Base-by-base conservation (phyloP, 2,329 filamentous ascomycete genomes). In the Fusarium nurragi region DNA sequence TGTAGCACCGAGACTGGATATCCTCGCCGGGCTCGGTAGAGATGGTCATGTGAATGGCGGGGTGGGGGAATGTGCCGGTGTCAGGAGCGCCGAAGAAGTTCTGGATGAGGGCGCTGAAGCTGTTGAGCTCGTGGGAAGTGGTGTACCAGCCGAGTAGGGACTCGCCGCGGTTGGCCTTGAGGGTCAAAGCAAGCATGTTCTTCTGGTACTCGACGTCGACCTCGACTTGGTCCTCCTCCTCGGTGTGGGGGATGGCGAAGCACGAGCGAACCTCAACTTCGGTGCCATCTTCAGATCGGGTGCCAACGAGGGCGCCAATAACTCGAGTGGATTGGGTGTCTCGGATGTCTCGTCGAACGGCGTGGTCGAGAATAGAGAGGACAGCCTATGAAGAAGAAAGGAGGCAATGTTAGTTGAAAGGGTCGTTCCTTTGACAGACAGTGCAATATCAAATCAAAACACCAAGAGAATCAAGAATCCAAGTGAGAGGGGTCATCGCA, bases 191-290 rank as follows among this genome's bases (percentile, higher is more conserved):
- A 57, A 98, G 89, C 95, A 99, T 99, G 80, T 94, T 94, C 87
- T 98, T 98, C 83, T 99, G 95, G 81, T 98, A 99, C 81, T 99
- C 95, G 86, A 99, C 97, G 78, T 99, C 95, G 67, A 99, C 95
- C 81, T 99, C 95, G 74, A 99, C 95, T 81, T 99, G 95, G 80
- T 99, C 95, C 77, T 94, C 91, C 71, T 94, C 97, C 83, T 99
- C 95, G 71, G 94, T 98, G 84, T 99, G 95, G 70, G 94, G 94
- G 75, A 99, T 97, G 71, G 95, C 95, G 78, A 99, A 99, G 83
- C 93, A 94, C 76, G 93, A 96, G 76, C 93, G 90, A 75, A 99
- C 95, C 80, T 97, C 93, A 75, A 97, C 92, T 79, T 98, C 94
- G 76, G 91, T 93, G 79, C 94, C 95, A 85, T 99, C 95, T 83